A percentile compares a stretch with the other conserved stretches of the same genome.
Conservation (phyloP, 1,284 basidiomycete species). For the Fomitopsis palustris region DNA sequence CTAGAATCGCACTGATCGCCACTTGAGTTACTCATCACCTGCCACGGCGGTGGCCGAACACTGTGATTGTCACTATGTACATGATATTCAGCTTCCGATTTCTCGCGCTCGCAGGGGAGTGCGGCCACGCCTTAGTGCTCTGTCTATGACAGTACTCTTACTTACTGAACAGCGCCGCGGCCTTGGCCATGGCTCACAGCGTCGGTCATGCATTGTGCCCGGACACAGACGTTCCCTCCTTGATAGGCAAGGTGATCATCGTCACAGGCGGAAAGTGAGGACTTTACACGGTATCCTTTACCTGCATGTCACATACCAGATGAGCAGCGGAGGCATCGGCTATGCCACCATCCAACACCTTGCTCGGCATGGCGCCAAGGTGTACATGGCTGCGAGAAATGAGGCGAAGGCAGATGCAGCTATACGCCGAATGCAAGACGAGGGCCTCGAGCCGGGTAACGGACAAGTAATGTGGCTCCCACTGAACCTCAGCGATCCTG, state of each 20-base stretch:
- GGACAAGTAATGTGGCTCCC: slow-evolving; percentile 42
- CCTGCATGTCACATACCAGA: not conserved
- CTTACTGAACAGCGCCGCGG: no score
- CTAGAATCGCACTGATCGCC: no score
- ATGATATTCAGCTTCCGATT: no score
- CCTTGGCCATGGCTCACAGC: no score
- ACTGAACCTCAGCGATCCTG: slow-evolving; percentile 45
- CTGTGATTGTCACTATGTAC: no score
- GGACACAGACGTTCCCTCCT: slow-evolving; percentile 30
- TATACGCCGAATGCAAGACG: slow-evolving; percentile 31
- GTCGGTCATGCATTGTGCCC: slow-evolving; percentile 24
- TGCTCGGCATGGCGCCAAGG: slow-evolving; percentile 37
- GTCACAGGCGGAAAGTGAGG: slow-evolving; percentile 41
- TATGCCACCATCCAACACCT: slow-evolving; percentile 37
- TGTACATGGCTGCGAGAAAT: slow-evolving; percentile 38
- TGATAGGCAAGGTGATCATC: slow-evolving; percentile 37
- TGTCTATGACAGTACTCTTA: no score
- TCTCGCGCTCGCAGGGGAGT: no score
- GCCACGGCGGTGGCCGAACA: no score
- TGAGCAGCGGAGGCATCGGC: slow-evolving; percentile 35
- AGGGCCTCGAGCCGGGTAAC: slow-evolving; percentile 28
- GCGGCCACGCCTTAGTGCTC: no score
- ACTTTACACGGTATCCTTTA: not conserved
- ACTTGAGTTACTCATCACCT: no score
- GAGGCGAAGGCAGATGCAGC: slow-evolving; percentile 37